Conservation (phyloP, 1,284 basidiomycete species). For the Baeospora myosura region DNA sequence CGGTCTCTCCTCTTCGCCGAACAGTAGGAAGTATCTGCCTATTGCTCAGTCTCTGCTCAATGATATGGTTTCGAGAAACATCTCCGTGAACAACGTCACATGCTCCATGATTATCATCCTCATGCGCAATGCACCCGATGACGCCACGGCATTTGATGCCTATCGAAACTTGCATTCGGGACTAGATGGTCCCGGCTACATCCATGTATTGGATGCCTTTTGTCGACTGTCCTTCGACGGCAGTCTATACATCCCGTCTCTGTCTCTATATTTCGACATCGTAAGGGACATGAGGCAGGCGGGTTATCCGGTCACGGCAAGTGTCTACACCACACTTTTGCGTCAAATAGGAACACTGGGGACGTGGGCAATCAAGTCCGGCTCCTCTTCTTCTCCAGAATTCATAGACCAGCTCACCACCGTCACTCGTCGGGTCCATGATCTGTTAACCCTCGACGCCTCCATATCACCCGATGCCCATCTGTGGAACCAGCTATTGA, state of each 20-base stretch:
- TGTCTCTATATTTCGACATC: conserved; percentile 69
- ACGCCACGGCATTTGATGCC: conserved; percentile 52
- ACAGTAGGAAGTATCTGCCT: conserved; percentile 38
- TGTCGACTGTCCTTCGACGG: conserved; percentile 45
- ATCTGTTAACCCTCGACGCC: conserved; percentile 72
- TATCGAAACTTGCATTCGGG: conserved; percentile 43
- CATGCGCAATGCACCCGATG: conserved; percentile 47
- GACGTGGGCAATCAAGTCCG: conserved; percentile 14
- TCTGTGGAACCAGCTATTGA: conserved; percentile 87
- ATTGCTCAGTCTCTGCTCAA: conserved; percentile 46
- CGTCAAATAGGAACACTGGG: conserved; percentile 43
- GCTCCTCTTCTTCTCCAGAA: conserved; percentile 13
- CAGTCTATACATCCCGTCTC: conserved; percentile 39
- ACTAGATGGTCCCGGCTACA: conserved; percentile 52
- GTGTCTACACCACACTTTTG: conserved; percentile 72
- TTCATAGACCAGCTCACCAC: conserved; percentile 31
- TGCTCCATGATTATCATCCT: conserved; percentile 50
- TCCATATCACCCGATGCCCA: conserved; percentile 65
- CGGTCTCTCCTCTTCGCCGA: conserved; percentile 38
- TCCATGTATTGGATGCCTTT: conserved; percentile 56
- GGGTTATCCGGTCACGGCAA: conserved; percentile 48
- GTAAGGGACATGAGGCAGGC: conserved; percentile 76
- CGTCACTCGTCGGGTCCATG: conserved; percentile 66
- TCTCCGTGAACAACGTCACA: conserved; percentile 31
- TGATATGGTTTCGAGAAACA: conserved; percentile 40